Conservation (phyloP, 768 basidiomycete species). For the Gymnopilus junonius region DNA sequence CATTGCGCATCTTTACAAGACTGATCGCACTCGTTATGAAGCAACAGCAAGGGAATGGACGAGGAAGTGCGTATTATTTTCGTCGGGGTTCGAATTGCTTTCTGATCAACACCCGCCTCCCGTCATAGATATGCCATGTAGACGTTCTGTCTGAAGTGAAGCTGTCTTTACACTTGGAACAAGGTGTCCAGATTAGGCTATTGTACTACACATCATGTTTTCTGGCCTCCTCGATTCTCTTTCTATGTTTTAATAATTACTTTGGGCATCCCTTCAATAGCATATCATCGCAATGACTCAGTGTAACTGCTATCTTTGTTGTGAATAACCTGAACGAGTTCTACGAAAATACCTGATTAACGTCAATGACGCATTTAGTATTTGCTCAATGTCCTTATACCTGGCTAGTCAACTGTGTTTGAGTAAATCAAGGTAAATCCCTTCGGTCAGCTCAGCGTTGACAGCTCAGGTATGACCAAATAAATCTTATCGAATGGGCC, state of each 20-base stretch:
- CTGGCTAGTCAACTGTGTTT: no score
- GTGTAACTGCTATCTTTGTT: background rate
- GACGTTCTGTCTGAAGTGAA: constrained; percentile 20
- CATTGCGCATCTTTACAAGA: constrained; percentile 99
- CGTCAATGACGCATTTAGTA: no score
- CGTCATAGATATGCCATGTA: constrained; percentile 58
- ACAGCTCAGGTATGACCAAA: background rate
- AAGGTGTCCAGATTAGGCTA: constrained; percentile 34
- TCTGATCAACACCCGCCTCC: constrained; percentile 3
- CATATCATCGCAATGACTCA: constrained; percentile 18
- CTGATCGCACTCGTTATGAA: constrained; percentile 95
- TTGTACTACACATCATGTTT: constrained; percentile 37
- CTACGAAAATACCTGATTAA: background rate
- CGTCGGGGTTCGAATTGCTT: background rate
- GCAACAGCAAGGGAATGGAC: constrained; percentile 99
- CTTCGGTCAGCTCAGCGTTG: background rate
- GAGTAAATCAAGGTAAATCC: background rate
- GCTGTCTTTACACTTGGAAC: constrained; percentile 26
- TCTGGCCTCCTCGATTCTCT: constrained; percentile 23
- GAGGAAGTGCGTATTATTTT: constrained; percentile 77
- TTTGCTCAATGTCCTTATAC: no score
- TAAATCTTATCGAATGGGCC: background rate
- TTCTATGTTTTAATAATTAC: constrained; percentile 36
- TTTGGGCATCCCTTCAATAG: constrained; percentile 27
- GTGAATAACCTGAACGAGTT: background rate